A percentile compares a stretch with the other conserved stretches of the same genome.
Conservation (phyloP, 2,329 filamentous ascomycete species). For the Arthrobotrys megalospora region DNA sequence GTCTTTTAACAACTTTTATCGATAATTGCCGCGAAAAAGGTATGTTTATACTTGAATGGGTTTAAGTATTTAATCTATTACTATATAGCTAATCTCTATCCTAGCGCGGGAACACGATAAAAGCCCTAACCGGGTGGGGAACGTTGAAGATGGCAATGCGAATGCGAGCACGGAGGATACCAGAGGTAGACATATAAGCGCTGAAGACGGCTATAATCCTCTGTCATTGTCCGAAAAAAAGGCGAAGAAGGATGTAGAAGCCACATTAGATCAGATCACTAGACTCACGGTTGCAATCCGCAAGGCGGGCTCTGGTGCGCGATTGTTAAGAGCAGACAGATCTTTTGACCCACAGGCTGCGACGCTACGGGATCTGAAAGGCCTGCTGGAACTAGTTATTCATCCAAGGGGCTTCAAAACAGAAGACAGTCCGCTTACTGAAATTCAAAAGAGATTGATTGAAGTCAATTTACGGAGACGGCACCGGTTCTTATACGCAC, state of each 20-base stretch:
- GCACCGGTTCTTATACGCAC: constrained; percentile 13
- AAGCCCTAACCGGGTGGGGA: no score
- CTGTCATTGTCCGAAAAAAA: neutral
- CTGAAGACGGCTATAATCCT: no score
- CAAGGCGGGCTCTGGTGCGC: constrained; percentile 9
- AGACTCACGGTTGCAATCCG: constrained; percentile 26
- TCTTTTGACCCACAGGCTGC: constrained; percentile 4
- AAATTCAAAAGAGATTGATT: constrained; percentile 12
- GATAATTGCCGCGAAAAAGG: constrained; percentile 25
- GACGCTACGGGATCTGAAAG: neutral
- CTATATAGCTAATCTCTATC: no score
- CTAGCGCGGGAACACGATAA: no score
- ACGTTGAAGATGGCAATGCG: no score
- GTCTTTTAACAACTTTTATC: constrained; percentile 32
- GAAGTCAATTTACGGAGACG: constrained; percentile 20
- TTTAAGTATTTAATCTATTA: no score
- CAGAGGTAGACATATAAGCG: no score
- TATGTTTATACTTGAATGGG: neutral
- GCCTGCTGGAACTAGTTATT: neutral
- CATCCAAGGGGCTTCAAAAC: constrained; percentile 22
- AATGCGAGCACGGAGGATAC: no score
- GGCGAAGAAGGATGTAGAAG: constrained; percentile 2
- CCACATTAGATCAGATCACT: constrained; percentile 12
- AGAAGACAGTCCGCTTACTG: neutral
- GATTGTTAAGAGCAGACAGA: constrained; percentile 19